A percentile compares a stretch with the other conserved stretches of the same genome.
Conservation (phyloP, 106 monocot genomes). For the Narthecium ossifragum region DNA sequence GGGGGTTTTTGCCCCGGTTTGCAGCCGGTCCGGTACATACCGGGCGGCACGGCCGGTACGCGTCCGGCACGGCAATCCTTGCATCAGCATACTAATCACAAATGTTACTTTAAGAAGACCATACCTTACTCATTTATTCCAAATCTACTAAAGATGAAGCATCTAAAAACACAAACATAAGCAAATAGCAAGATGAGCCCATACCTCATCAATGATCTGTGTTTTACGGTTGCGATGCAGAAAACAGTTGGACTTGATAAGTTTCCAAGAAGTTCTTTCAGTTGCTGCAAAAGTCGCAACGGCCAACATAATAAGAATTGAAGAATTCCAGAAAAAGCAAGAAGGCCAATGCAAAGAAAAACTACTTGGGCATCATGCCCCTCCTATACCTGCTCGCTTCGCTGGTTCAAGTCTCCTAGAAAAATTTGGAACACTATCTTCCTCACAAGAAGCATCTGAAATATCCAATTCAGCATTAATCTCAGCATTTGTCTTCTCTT, state of each 20-base stretch:
- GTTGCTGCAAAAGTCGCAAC: conserved; percentile 26
- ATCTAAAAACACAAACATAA: no score
- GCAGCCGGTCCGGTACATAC: no score
- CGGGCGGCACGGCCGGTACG: no score
- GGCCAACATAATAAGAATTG: not conserved
- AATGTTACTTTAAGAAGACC: no score
- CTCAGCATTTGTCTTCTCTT: conserved; percentile 89
- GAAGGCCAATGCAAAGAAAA: not conserved
- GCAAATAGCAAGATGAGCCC: not conserved
- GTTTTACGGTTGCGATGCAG: conserved; percentile 73
- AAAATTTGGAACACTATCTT: conserved; percentile 17
- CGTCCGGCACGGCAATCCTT: no score
- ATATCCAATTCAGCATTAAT: conserved; percentile 89
- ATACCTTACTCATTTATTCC: no score
- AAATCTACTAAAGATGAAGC: no score
- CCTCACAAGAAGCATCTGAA: conserved; percentile 83
- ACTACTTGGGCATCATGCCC: no score
- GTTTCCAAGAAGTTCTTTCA: conserved; percentile 39
- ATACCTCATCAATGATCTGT: conserved; percentile 91
- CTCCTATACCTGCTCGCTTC: conserved; percentile 34
- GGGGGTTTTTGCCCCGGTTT: no score
- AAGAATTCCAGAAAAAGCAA: not conserved
- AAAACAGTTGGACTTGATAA: conserved; percentile 68
- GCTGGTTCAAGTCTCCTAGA: conserved; percentile 15
- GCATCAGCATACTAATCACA: no score